Evolutionary conservation across 2,329 filamentous ascomycete genomes (phyloP), one percentile per base, ranked within the genome.

Genomic region (Triangularia verruculosa): DNA sequence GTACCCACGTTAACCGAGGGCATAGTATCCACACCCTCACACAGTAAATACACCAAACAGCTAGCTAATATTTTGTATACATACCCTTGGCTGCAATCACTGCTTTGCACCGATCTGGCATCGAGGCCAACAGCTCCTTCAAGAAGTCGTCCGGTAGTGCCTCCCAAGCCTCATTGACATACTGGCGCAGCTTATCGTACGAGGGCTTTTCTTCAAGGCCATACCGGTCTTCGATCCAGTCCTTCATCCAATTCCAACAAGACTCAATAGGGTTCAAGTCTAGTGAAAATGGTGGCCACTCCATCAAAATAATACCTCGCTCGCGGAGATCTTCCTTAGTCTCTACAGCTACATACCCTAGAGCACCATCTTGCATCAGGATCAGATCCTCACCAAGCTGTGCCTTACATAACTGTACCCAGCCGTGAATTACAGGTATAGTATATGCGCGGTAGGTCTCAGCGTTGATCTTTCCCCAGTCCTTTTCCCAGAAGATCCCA

Each of bases 401-500:
- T n/a, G 25, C 27, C n/a, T 53, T n/a, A 8, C n/a, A n/a, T n/a
- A 58, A n/a, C n/a, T n/a, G n/a, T n/a, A n/a, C n/a, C n/a, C n/a
- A n/a, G 20, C 58, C 61, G 11, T 68, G 3, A 24, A 68, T 61
- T 5, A 66, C 20, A 17, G 63, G 66, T 24, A 68, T 25, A 57
- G 58, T 61, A 65, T 70, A 47, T 59, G 67, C 57, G 32, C 30
- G 59, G 62, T 72, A 74, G 20, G 61, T 67, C 43, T 71, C 61
- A 12, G 55, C 57, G 12, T 67, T 70, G 30, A 74, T 74, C 28
- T 43, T 64, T 22, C 68, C 68, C 71, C 64, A 75, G 47, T 72
- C 72, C 64, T 74, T 74, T 66, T 73, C 70, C 72, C 65, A 75
- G 62, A 74, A 73, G 22, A 74, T 54, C 13, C 64, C 65, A 27